Evolutionary conservation across 2,329 filamentous ascomycete genomes (phyloP).

Genomic region (Stagonosporopsis cucurbitacearum): DNA sequence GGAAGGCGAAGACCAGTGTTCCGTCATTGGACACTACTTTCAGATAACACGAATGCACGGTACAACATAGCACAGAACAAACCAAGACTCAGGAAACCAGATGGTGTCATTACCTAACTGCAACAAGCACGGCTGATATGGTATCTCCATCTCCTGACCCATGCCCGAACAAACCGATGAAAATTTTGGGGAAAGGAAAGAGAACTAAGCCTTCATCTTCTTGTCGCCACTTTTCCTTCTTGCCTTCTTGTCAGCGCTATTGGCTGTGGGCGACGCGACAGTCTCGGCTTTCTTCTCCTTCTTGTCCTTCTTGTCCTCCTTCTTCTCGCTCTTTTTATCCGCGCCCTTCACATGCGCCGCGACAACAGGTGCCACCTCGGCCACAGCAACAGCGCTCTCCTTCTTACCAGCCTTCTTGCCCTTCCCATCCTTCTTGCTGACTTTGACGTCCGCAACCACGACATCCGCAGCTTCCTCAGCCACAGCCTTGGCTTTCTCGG

Average conservation of each 20-base stretch:
- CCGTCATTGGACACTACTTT: no score
- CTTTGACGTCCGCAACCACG: slow-evolving; percentile 12
- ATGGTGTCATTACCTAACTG: neutral
- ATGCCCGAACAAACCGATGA: neutral
- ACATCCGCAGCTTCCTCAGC: neutral
- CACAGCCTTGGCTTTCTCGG: slow-evolving; percentile 17
- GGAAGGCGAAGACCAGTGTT: no score
- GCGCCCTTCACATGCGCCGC: slow-evolving; percentile 17
- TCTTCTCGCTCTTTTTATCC: slow-evolving; percentile 8
- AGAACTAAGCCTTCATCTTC: slow-evolving; percentile 27
- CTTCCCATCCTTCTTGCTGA: slow-evolving; percentile 17
- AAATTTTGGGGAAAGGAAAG: neutral
- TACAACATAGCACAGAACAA: neutral
- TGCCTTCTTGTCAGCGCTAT: slow-evolving; percentile 15
- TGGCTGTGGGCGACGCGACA: slow-evolving; percentile 6
- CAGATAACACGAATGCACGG: no score
- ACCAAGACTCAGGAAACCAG: neutral
- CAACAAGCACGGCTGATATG: neutral
- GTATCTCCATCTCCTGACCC: neutral
- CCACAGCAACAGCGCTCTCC: slow-evolving; percentile 9
- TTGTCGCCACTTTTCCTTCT: slow-evolving; percentile 32
- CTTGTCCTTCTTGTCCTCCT: slow-evolving; percentile 11
- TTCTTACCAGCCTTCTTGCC: slow-evolving; percentile 23
- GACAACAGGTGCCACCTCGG: slow-evolving; percentile 10
- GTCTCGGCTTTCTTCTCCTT: slow-evolving; percentile 17